Evolutionary conservation across 805 yeast genomes (phyloP).

Genomic region (Alloascoidea hylecoeti): DNA sequence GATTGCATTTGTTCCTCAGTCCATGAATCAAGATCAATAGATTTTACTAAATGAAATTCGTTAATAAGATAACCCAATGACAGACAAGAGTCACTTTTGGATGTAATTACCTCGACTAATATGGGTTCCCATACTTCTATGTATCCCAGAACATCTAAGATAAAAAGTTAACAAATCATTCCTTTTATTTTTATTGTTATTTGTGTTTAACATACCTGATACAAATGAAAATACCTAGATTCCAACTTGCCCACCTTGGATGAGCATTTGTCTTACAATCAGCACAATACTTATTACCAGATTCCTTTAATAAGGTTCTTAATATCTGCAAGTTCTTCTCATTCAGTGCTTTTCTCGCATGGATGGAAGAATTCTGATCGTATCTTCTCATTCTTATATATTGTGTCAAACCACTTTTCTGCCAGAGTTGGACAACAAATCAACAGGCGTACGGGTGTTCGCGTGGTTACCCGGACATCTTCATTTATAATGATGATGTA

Average conservation of each 20-base stretch:
- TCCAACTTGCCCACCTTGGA: conserved; percentile 98
- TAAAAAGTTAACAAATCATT: background rate
- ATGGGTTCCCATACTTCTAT: conserved; percentile 91
- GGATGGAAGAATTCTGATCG: no score
- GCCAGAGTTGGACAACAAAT: no score
- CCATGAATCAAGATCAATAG: conserved; percentile 94
- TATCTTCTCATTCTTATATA: no score
- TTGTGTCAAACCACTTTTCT: no score
- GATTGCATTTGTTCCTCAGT: conserved; percentile 78
- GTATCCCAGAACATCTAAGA: conserved; percentile 82
- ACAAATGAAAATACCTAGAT: conserved; percentile 82
- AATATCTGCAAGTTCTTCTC: conserved; percentile 56
- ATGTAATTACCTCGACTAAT: conserved; percentile 45
- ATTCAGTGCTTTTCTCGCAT: no score
- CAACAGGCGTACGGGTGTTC: no score
- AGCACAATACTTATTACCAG: conserved; percentile 68
- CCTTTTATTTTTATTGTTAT: background rate
- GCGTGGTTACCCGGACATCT: no score
- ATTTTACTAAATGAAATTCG: conserved; percentile 37
- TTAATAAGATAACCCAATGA: background rate
- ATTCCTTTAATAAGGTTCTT: conserved; percentile 61
- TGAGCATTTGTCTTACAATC: conserved; percentile 85
- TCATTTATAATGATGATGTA: no score
- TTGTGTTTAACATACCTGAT: conserved; percentile 24
- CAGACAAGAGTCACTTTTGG: background rate